These are phyloP conservation scores for Clavariopsis aquatica DNA, from an alignment of 495 filamentous ascomycete genomes.

Conservation along the genomic window DNA sequence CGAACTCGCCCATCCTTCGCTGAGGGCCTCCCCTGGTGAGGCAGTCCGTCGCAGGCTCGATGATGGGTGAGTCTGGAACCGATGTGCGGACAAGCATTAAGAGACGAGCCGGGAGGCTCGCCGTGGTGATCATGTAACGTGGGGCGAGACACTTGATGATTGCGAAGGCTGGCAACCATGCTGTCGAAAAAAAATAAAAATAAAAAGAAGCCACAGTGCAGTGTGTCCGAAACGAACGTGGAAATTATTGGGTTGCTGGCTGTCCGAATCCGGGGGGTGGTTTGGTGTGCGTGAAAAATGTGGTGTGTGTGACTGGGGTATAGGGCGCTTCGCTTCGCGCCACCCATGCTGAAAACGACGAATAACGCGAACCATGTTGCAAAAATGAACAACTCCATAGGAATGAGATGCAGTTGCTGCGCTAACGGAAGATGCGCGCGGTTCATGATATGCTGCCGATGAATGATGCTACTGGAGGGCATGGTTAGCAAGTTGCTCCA, in stretches of 20 bases:
- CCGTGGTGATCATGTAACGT: slow-evolving; percentile 9
- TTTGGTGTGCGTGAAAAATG: slow-evolving; percentile 3
- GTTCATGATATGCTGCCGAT: slow-evolving; percentile 16
- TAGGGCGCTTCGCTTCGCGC: slow-evolving; percentile 1
- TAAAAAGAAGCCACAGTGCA: slow-evolving; percentile 2
- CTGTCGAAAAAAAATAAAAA: too few relatives aligned
- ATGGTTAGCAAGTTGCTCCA: slow-evolving; percentile 16
- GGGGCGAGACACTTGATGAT: background rate
- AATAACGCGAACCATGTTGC: background rate
- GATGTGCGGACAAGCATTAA: background rate
- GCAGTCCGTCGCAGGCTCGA: background rate
- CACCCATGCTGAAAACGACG: background rate
- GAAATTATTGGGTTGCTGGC: background rate
- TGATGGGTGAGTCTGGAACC: slow-evolving; percentile 4
- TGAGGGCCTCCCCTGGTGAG: background rate
- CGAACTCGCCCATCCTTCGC: background rate
- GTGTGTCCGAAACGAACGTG: background rate
- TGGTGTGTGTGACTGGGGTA: background rate
- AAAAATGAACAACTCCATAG: slow-evolving; percentile 1
- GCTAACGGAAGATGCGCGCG: slow-evolving; percentile 29
- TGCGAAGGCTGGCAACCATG: background rate
- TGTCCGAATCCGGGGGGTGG: background rate
- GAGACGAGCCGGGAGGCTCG: slow-evolving; percentile 9
- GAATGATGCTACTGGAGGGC: slow-evolving; percentile 21
- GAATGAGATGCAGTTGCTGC: slow-evolving; percentile 17